Evolutionary conservation across 2,329 filamentous ascomycete genomes (phyloP), one percentile per base, ranked within the genome.

Genomic region (Ascochyta viciae-villosae): DNA sequence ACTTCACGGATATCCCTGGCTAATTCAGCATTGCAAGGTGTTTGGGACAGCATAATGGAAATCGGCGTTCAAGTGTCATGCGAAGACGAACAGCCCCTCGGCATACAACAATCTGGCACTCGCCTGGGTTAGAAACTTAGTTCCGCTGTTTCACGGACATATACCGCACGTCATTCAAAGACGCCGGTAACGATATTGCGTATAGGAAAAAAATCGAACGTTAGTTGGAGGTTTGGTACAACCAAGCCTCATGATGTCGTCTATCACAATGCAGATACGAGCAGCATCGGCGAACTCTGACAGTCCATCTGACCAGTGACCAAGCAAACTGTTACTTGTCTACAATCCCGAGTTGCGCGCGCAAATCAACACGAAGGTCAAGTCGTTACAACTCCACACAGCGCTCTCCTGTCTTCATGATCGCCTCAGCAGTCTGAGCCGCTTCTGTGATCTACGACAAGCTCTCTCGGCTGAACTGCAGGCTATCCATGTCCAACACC

Each of bases 11-110:
- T 39, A 13, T 24, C 15, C 22, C 16, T n/a, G 16, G 37, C 24
- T 24, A 35, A 27, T 34, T 33, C 24, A 26, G 43, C 53, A 56
- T 56, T 56, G 42, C 33, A 51, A 35, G 53, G 53, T 43, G 53
- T 56, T 53, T 24, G 26, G 24, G 42, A 26, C 31, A 47, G 39
- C 26, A 39, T 33, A 19, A 38, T n/a, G 26, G 45, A 19, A 15
- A 42, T n/a, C 3, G 26, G 53, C 37, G 31, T 43, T 24, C 37
- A 29, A 26, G 37, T 29, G 34, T 43, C 34, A 49, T 24, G 22
- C 19, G 33, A 35, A 51, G 39, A 42, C 8, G 2, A 10, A 12
- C 16, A 39, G 33, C 26, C 24, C 39, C 23, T 19, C 31, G 24
- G 16, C 19, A 19, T 29, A 34, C n/a, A 24, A 10, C 4, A 24